phyloP scores from a whole-genome alignment of 345 rosid species.

The Balakata baccata region DNA sequence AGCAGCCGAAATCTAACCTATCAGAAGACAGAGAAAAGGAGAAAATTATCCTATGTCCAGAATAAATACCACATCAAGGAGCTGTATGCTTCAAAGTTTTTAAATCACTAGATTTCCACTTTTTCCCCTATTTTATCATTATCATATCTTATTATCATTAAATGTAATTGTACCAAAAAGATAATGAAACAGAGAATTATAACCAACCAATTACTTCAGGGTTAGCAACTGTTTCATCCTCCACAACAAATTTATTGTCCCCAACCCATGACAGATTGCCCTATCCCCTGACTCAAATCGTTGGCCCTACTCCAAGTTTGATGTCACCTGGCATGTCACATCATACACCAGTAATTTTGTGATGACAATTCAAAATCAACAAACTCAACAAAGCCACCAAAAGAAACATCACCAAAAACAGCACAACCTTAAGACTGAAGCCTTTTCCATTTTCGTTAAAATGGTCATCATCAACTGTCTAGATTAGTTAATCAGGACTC shows the following conservation, averaged over 20 bases:
- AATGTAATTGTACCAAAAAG: too few species aligned
- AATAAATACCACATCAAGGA: neutral
- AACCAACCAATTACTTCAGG: slow-evolving; percentile 48
- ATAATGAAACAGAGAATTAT: neutral
- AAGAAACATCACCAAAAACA: neutral
- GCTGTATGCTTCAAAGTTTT: neutral
- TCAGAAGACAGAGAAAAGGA: neutral
- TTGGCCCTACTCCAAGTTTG: slow-evolving; percentile 41
- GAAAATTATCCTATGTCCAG: neutral
- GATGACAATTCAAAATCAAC: slow-evolving; percentile 6
- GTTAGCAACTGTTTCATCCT: slow-evolving; percentile 44
- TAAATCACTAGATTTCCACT: neutral
- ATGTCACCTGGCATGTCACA: slow-evolving; percentile 47
- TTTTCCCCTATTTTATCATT: neutral
- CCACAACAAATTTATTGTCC: slow-evolving; percentile 62
- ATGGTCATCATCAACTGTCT: neutral
- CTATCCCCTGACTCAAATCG: slow-evolving; percentile 74
- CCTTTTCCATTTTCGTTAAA: neutral
- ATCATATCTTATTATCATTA: neutral
- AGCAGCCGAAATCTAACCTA: slow-evolving; percentile 1
- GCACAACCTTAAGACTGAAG: neutral
- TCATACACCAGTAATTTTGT: neutral
- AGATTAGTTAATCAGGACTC: neutral
- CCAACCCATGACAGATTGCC: slow-evolving; percentile 61
- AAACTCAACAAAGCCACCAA: neutral